Percentiles rank a stretch among this genome's conserved stretches.
phyloP scores from a whole-genome alignment of 257 asterid genomes.

The Nicotiana tomentosiformis region DNA sequence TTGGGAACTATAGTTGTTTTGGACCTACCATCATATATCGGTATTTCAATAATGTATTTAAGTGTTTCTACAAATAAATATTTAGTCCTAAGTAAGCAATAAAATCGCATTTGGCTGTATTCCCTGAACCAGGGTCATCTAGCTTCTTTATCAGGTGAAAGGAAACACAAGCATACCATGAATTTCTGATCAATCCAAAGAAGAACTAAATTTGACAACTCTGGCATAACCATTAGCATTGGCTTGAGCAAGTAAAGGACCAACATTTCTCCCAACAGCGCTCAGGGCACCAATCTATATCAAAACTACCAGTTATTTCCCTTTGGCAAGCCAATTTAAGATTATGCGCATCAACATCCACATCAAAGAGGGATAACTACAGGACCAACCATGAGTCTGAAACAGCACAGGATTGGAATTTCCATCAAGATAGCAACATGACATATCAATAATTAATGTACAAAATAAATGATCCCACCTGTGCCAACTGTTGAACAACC shows the following conservation, averaged over 20 bases:
- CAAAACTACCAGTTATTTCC: conserved; percentile 67
- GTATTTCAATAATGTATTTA: background rate
- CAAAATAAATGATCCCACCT: background rate
- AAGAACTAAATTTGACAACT: conserved; percentile 39
- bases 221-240: conserved; percentile 74
- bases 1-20: background rate
- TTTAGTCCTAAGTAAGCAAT: background rate
- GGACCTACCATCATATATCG: background rate
- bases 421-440: conserved; percentile 50
- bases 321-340: conserved; percentile 43
- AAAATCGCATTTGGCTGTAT: no score
- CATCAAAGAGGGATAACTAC: conserved; percentile 62
- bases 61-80: background rate
- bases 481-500: background rate
- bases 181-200: conserved; percentile 22
- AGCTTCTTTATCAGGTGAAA: background rate
- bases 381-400: conserved; percentile 66
- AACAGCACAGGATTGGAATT: conserved; percentile 79
- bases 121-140: background rate
- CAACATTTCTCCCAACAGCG: conserved; percentile 22
- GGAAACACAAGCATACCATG: conserved; percentile 26
- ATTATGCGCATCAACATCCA: conserved; percentile 31
- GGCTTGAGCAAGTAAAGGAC: conserved; percentile 86
- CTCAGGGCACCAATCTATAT: conserved; percentile 70
- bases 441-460: conserved; percentile 49